These are phyloP conservation scores for Podospora comata DNA, from an alignment of 495 filamentous ascomycete species.

Conservation along the genomic window DNA sequence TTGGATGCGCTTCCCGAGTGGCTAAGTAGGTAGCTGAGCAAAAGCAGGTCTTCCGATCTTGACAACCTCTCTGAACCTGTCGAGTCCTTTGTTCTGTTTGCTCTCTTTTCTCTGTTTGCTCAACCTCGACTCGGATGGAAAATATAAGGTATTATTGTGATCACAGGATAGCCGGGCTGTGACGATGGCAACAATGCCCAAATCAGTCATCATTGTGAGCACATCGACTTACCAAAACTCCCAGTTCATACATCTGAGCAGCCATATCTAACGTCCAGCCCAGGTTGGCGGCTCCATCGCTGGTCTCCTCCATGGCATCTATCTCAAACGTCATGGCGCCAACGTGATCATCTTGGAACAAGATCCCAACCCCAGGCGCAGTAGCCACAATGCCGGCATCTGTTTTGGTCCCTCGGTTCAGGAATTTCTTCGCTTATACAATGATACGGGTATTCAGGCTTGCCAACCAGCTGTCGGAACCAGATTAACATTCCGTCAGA, in stretches of 20 bases:
- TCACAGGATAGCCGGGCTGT: too few relatives aligned
- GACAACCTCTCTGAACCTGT: too few relatives aligned
- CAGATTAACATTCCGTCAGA: conserved; percentile 18
- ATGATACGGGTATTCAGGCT: conserved; percentile 19
- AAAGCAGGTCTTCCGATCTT: too few relatives aligned
- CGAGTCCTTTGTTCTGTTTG: neutral
- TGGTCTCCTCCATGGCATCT: conserved; percentile 38
- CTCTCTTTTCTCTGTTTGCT: neutral
- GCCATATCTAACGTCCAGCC: neutral
- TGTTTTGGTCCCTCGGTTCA: conserved; percentile 28
- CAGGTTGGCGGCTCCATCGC: conserved; percentile 40
- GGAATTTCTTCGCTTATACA: conserved; percentile 23
- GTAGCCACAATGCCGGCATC: conserved; percentile 51
- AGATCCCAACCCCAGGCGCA: conserved; percentile 33
- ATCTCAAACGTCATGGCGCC: conserved; percentile 41
- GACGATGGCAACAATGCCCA: conserved; percentile 7
- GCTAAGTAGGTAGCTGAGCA: too few relatives aligned
- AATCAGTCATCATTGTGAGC: conserved; percentile 19
- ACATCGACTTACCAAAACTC: neutral
- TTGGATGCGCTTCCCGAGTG: too few relatives aligned
- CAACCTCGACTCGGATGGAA: neutral
- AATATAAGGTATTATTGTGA: neutral
- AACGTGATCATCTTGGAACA: conserved; percentile 50
- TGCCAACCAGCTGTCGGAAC: conserved; percentile 1
- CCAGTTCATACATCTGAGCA: neutral